These are phyloP conservation scores for Colletotrichum euphorbiae DNA, from an alignment of 2,329 filamentous ascomycete species.

Conservation along the genomic window DNA sequence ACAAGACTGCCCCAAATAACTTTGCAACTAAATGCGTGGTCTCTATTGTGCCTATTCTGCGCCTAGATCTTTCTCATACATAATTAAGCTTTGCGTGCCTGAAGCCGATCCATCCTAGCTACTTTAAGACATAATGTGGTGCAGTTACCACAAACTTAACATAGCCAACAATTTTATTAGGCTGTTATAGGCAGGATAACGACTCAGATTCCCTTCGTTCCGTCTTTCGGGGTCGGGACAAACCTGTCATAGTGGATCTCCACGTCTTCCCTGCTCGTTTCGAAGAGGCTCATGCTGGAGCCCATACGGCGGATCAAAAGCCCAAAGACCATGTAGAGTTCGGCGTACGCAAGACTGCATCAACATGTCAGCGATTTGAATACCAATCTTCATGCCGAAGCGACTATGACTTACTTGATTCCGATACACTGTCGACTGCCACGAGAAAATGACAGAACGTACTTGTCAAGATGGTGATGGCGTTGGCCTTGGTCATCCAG, in stretches of 20 bases:
- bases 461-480: not conserved
- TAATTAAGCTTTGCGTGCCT: not conserved
- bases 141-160: not conserved
- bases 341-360: not conserved
- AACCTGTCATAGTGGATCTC: not conserved
- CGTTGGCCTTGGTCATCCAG: not conserved
- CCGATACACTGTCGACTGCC: not conserved
- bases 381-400: not conserved
- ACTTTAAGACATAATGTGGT: not conserved
- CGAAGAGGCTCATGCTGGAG: not conserved
- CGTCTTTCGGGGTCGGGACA: not conserved
- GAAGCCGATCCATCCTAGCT: not conserved
- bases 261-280: not conserved
- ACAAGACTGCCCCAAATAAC: not conserved
- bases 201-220: not conserved
- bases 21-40: not conserved
- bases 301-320: not conserved
- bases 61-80: not conserved
- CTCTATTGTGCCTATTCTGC: not conserved
- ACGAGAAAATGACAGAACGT: slow-evolving; percentile 6
- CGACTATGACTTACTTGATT: not conserved
- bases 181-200: not conserved
- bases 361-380: not conserved
- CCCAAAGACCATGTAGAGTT: slow-evolving; percentile 1
- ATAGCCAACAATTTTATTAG: not conserved